Evolutionary conservation across 2,329 filamentous ascomycete species (phyloP).

Genomic region (Aureobasidium zeae): DNA sequence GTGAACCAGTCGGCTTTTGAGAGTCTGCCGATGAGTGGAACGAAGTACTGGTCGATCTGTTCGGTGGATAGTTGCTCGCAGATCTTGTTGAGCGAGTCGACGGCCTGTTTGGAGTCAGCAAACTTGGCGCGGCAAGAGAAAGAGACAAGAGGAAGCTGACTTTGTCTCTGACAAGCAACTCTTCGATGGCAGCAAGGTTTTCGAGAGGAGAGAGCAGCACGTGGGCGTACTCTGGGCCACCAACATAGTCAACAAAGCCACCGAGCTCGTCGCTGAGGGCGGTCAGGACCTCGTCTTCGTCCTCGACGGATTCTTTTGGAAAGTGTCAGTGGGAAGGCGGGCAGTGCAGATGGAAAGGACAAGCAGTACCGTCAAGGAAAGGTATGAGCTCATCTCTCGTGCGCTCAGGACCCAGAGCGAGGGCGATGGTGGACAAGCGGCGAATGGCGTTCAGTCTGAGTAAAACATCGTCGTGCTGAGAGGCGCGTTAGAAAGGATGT

Average conservation of each 20-base stretch:
- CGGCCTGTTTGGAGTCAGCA: constrained; percentile 55
- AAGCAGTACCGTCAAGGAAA: constrained; percentile 83
- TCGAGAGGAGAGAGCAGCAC: constrained; percentile 94
- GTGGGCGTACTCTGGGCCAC: constrained; percentile 85
- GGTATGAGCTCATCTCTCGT: constrained; percentile 98
- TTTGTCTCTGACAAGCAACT: constrained; percentile 96
- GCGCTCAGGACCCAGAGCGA: constrained; percentile 89
- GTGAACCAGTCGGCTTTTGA: constrained; percentile 99
- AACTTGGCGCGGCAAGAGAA: constrained; percentile 16
- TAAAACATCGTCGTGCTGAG: constrained; percentile 92
- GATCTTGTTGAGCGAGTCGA: constrained; percentile 99
- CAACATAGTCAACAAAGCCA: constrained; percentile 94
- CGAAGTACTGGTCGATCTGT: constrained; percentile 96
- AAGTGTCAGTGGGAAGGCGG: constrained; percentile 25
- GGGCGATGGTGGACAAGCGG: constrained; percentile 93
- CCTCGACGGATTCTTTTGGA: constrained; percentile 83
- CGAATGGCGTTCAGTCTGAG: constrained; percentile 97
- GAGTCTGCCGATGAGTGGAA: constrained; percentile 87
- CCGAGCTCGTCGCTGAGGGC: constrained; percentile 95
- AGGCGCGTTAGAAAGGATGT: neutral
- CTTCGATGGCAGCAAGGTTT: constrained; percentile 96
- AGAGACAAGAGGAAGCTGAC: constrained; percentile 38
- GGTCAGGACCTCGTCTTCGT: constrained; percentile 96
- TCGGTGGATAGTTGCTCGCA: constrained; percentile 81
- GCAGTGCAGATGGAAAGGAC: constrained; percentile 9